Base-by-base conservation (phyloP, 768 basidiomycete species). In the Pilatotrama ljubarskyi region DNA sequence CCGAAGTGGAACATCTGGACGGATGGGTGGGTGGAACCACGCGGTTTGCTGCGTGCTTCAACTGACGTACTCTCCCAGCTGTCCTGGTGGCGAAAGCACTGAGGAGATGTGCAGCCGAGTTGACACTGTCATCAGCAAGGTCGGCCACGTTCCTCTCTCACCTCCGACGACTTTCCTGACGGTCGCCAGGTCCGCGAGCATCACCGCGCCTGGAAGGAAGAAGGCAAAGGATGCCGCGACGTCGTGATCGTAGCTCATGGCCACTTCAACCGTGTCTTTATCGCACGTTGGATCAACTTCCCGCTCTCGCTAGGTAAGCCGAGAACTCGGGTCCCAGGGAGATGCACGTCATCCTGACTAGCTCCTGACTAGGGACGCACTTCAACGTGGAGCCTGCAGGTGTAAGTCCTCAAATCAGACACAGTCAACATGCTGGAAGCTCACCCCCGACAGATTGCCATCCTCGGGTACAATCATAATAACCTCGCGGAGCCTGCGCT, bases 191-290 rank as follows among this genome's bases (percentile, higher is more conserved):
- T 92, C 58, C 84, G 84, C 11, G 84, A 88, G 67, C 83, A 88
- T 68, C 91, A 93, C 66, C 79, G 80, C 55, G 72, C 82, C 65
- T 91, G 88, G 71, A 77, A 82, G 46, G 89, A 91, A 65, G 82
- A 88, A 48, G 84, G 84, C 1, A 75, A 79, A 17, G 80, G 86
- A 54, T 80, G 82, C 20, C 82, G 90, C 20, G 93, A 97, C 66
- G 87, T 94, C 10, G 81, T 95, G 59, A 88, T 98, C 68, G 85
- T 98, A 60, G 91, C 93, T 0, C 95, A 98, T 72, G 94, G 90
- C 0, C 90, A 94, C 73, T 86, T 90, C 72, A 91, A 82, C 54
- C 83, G 90, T 40, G 82, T 83, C 47, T 77, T 93, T 66, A 88
- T 95, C 53, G 78, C 91, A 14, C 87, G 93, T 47, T 96, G 93